Evolutionary conservation across 192 early-diverging fungal species (phyloP), one percentile per base, ranked within the genome.

Genomic region (Chytriomyces confervae): DNA sequence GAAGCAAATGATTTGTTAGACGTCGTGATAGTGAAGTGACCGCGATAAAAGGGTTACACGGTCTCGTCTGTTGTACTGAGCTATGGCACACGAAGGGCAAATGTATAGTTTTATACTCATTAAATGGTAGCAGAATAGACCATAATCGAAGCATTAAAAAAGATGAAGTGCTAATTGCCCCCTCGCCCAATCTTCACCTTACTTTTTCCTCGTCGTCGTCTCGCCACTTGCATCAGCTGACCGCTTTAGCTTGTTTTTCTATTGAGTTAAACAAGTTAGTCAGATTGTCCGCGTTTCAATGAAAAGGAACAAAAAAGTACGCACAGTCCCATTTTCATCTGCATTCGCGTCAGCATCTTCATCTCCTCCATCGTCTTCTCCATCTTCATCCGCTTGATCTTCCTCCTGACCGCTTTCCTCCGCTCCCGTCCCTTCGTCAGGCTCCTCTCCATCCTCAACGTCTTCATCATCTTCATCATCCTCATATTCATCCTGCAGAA

Each of bases 401-500:
- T 36, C 46, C 24, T 29, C 66, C 10, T 68, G 36, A 16, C 47
- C 66, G 44, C 16, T 46, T 29, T 68, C 66, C 13, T 47, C 29
- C 3, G 16, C 62, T 24, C 27, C 62, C 7, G 36, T 36, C 13
- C 29, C 13, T n/a, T 68, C 66, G 24, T 47, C 66, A 2, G 13
- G 13, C 5, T 20, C 53, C 20, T 57, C 66, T 13, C 11, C 24
- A 9, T 68, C 66, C 16, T 16, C 66, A 18, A 0, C 45, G 9
- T 9, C 66, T 29, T 68, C 66, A 24, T 68, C 46, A 13, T 68
- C 66, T 47, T 68, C 66, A 18, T 64, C 62, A 11, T 64, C 62
- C 5, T 68, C 66, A 48, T 68, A 68, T 24, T 68, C 66, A 47
- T 68, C 66, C 62, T 64, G 62, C 53, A 57, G 20, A 57, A 57